Evolutionary conservation across 768 basidiomycete genomes (phyloP).

Genomic region (Suillus luteus): DNA sequence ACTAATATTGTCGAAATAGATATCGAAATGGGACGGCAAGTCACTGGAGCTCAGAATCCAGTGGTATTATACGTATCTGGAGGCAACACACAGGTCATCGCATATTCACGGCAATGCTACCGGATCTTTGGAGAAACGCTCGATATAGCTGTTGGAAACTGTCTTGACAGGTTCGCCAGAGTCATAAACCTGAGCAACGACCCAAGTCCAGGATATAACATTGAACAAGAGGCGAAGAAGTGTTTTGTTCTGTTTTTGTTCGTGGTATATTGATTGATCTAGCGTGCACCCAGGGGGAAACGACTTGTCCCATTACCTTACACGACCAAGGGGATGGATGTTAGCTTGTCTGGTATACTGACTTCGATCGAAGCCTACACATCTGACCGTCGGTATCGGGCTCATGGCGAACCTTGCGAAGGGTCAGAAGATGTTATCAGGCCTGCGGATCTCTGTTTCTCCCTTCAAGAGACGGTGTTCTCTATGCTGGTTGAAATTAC

Average conservation of each 20-base stretch:
- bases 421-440: constrained; percentile 73
- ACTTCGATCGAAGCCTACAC: constrained; percentile 89
- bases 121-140: constrained; percentile 98
- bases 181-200: constrained; percentile 95
- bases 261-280: constrained; percentile 5
- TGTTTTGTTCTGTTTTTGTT: constrained; percentile 31
- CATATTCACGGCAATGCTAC: constrained; percentile 96
- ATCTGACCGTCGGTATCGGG: constrained; percentile 78
- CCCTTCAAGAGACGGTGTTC: constrained; percentile 94
- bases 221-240: constrained; percentile 95
- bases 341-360: constrained; percentile 93
- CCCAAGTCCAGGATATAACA: constrained; percentile 95
- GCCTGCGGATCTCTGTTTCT: constrained; percentile 95
- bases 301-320: constrained; percentile 86
- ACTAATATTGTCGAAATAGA: constrained; percentile 49
- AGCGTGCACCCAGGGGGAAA: constrained; percentile 61
- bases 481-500: constrained; percentile 99
- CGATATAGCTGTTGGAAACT: constrained; percentile 99
- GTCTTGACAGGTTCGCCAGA: constrained; percentile 94
- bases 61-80: constrained; percentile 98
- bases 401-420: constrained; percentile 40
- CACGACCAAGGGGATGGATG: constrained; percentile 98
- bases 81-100: constrained; percentile 98
- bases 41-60: constrained; percentile 93
- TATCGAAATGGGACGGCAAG: constrained; percentile 97